Conservation (phyloP, 164 flowering plant species). For the Taxillus chinensis region DNA sequence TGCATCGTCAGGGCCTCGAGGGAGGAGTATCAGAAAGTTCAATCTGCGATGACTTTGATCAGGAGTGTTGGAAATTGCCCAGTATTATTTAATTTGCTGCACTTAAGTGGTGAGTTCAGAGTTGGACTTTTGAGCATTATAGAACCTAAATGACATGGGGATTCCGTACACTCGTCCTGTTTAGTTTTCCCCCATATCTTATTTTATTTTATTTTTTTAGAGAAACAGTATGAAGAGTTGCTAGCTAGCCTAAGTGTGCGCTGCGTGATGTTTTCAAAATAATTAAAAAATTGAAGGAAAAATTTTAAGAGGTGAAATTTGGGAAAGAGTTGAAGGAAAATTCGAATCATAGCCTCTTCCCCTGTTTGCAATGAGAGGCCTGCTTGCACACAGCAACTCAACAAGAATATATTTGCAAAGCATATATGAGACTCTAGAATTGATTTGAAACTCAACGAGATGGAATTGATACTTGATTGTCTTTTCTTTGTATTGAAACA, state of each 20-base stretch:
- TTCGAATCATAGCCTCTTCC: no score
- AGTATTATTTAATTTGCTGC: constrained; percentile 55
- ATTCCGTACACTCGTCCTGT: background rate
- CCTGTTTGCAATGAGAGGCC: no score
- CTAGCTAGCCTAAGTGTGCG: background rate
- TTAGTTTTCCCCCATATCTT: background rate
- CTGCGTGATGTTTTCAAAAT: no score
- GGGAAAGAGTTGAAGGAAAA: no score
- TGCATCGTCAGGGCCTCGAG: constrained; percentile 67
- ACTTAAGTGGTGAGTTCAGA: constrained; percentile 65
- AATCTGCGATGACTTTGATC: constrained; percentile 82
- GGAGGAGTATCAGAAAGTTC: constrained; percentile 65
- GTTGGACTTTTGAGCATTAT: background rate
- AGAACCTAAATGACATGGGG: background rate
- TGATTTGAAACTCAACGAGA: no score
- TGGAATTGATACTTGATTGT: no score
- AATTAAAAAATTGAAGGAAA: no score
- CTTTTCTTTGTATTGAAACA: no score
- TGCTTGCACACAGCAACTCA: no score
- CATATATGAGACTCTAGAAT: no score
- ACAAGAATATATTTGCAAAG: no score
- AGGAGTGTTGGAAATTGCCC: constrained; percentile 67
- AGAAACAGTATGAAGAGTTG: background rate
- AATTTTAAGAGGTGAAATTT: no score
- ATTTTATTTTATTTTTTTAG: background rate